Evolutionary conservation across 1,139 yeast species (phyloP).

Genomic region (Zygoascus hellenicus): DNA sequence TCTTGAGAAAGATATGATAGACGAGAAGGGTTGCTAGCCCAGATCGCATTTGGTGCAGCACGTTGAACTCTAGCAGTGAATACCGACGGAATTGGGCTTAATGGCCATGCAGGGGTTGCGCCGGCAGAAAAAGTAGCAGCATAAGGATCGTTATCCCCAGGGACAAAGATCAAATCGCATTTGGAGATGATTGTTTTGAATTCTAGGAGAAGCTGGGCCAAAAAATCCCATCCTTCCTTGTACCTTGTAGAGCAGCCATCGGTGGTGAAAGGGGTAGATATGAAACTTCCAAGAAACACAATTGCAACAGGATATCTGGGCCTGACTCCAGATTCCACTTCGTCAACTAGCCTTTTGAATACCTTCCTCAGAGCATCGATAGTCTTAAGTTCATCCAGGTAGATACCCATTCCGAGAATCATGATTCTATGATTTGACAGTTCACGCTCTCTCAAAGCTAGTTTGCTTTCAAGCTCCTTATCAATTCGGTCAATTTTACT

Average conservation of each 20-base stretch:
- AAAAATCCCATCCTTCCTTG: conserved; percentile 65
- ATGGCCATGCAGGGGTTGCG: conserved; percentile 64
- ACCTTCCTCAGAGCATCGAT: conserved; percentile 59
- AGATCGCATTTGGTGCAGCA: conserved; percentile 57
- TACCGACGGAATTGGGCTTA: conserved; percentile 58
- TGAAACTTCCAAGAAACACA: conserved; percentile 64
- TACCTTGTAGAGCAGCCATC: conserved; percentile 46
- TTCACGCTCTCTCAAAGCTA: conserved; percentile 53
- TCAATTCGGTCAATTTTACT: conserved; percentile 47
- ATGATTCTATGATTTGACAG: conserved; percentile 53
- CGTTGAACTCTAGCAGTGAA: conserved; percentile 65
- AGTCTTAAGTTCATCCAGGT: conserved; percentile 52
- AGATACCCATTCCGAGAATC: conserved; percentile 68
- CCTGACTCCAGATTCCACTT: conserved; percentile 36
- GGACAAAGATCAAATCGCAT: conserved; percentile 60
- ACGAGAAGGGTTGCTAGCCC: conserved; percentile 75
- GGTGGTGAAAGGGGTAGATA: conserved; percentile 56
- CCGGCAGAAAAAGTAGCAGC: conserved; percentile 66
- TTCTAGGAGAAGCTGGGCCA: conserved; percentile 51
- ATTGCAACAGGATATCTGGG: conserved; percentile 51
- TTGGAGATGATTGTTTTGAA: conserved; percentile 38
- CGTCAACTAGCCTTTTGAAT: conserved; percentile 44
- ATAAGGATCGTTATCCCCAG: conserved; percentile 96
- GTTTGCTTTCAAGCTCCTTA: conserved; percentile 48
- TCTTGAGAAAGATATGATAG: conserved; percentile 80